These are phyloP conservation scores for Aspergillus viridinutans DNA, from an alignment of 2,329 filamentous ascomycete species.

Conservation along the genomic window DNA sequence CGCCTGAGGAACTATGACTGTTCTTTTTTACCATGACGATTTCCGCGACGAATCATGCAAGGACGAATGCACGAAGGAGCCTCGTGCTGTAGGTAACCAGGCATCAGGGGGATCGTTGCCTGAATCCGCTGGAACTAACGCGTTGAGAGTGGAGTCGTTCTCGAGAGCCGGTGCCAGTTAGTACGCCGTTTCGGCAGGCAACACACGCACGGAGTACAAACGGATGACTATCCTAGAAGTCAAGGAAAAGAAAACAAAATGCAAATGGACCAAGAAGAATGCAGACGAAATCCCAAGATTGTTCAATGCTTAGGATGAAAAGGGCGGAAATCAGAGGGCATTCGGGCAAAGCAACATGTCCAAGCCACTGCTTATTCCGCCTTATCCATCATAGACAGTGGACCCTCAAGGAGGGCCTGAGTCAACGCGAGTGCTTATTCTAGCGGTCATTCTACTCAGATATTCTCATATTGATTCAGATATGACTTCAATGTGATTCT, in stretches of 20 bases:
- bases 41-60: background rate
- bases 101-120: background rate
- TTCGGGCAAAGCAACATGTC: background rate
- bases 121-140: background rate
- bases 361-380: conserved; percentile 2
- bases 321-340: background rate
- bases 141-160: background rate
- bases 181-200: background rate
- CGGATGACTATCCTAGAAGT: background rate
- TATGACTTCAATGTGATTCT: background rate
- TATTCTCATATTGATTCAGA: background rate
- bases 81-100: background rate
- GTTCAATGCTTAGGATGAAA: background rate
- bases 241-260: background rate
- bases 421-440: background rate
- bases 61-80: background rate
- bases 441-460: background rate
- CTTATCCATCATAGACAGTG: background rate
- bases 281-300: background rate
- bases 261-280: background rate
- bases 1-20: background rate
- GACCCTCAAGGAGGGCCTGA: background rate
- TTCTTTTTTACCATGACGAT: background rate
- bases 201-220: background rate
- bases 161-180: background rate